phyloP scores from a whole-genome alignment of 108 stramenopile species.

The Discostella pseudostelligera region DNA sequence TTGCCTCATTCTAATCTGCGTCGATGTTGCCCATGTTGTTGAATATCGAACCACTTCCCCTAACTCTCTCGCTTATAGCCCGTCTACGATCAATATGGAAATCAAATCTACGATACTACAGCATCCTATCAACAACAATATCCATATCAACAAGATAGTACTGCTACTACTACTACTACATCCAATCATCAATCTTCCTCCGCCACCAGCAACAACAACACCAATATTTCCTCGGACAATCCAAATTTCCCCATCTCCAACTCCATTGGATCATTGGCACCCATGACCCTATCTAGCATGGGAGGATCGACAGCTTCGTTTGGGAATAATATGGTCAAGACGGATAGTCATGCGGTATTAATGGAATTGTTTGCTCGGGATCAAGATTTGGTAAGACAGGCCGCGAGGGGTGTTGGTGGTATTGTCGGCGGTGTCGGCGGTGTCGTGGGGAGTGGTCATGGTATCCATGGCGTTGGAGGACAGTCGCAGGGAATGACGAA shows the following conservation, averaged over 20 bases:
- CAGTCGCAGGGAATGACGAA: neutral
- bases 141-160: constrained; percentile 38
- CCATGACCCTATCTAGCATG: constrained; percentile 20
- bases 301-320: constrained; percentile 46
- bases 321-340: constrained; percentile 67
- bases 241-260: constrained; percentile 29
- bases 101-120: constrained; percentile 36
- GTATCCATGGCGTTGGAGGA: constrained; percentile 10
- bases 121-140: constrained; percentile 44
- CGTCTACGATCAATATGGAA: constrained; percentile 50
- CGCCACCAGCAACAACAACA: constrained; percentile 14
- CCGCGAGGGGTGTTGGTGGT: constrained; percentile 16
- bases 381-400: constrained; percentile 87
- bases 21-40: neutral
- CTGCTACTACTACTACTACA: too few species aligned
- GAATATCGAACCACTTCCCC: neutral
- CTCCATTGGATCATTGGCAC: constrained; percentile 49
- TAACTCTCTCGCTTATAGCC: constrained; percentile 1
- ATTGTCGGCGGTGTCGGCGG: constrained; percentile 35
- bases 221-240: constrained; percentile 4
- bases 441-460: too few species aligned
- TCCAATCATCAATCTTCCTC: neutral
- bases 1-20: too few species aligned
- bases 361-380: constrained; percentile 93
- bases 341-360: constrained; percentile 87